These are phyloP conservation scores for Penicillium psychrofluorescens DNA, from an alignment of 495 filamentous ascomycete genomes.

Conservation along the genomic window DNA sequence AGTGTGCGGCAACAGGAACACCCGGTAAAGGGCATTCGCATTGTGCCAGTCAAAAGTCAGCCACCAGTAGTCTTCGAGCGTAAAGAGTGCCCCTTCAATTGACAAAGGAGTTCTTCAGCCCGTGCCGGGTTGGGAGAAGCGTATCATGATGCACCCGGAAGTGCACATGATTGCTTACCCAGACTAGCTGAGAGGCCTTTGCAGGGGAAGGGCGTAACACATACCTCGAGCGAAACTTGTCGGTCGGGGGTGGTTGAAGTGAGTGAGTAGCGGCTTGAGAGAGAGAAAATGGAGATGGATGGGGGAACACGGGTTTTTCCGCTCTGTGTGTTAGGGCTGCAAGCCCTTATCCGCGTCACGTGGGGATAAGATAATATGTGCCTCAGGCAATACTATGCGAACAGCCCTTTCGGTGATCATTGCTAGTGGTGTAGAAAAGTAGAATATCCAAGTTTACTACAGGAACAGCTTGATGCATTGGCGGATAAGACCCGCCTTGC, in stretches of 20 bases:
- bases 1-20: neutral
- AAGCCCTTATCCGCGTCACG: constrained; percentile 20
- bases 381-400: constrained; percentile 19
- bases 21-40: neutral
- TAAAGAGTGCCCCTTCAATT: constrained; percentile 80
- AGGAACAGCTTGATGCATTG: too few relatives aligned
- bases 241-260: constrained; percentile 14
- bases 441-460: too few relatives aligned
- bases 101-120: constrained; percentile 88
- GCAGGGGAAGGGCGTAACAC: constrained; percentile 21
- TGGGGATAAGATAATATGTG: constrained; percentile 5
- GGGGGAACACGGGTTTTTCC: constrained; percentile 10
- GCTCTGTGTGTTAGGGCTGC: constrained; percentile 31
- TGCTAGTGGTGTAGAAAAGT: too few relatives aligned
- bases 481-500: too few relatives aligned
- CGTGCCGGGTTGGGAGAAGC: constrained; percentile 64
- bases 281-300: neutral
- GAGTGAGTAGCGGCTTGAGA: constrained; percentile 13
- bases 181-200: constrained; percentile 44
- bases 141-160: constrained; percentile 49
- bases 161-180: constrained; percentile 34
- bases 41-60: constrained; percentile 52
- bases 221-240: constrained; percentile 37
- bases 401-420: too few relatives aligned
- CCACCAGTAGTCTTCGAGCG: constrained; percentile 77